Base-by-base conservation (phyloP, 768 basidiomycete genomes). In the Cystobasidium ongulense region DNA sequence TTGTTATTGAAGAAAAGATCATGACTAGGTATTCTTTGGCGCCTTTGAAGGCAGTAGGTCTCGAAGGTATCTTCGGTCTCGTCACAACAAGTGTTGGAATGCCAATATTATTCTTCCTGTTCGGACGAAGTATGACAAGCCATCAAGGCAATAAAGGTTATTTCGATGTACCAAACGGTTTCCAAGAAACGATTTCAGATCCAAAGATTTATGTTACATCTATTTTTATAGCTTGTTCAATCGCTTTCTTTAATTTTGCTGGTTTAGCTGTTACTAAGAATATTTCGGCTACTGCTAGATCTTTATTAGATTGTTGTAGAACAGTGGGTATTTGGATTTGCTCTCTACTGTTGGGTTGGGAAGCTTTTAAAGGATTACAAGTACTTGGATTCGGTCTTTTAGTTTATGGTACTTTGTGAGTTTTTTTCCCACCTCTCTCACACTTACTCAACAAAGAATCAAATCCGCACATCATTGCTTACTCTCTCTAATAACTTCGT, bases 1-100 rank as follows among this genome's bases (percentile, higher is more conserved):
- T 94, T 80, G 94, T 97, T 54, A 85, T 96, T 18, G 96, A 98
- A 85, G 95, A 97, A 83, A 94, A 90, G 84, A 93, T 98, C 77
- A 88, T 98, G 89, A 84, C 87, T 79, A 86, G 86, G 62, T 94
- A 95, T 83, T 84, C 87, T 38, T 89, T 97, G 46, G 86, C 88
- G 57, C 95, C 96, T 17, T 85, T 98, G 81, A 79, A 81, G 39
- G 94, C 95, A 13, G 96, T 98, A 75, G 93, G 94, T 27, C 90
- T 86, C 75, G 96, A 99, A 82, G 96, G 96, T 52, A 84, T 94
- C 74, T 98, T 95, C 79, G 96, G 96, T 72, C 83, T 88, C 23
- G 76, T 90, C 77, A 89, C 90, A 33, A 88, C 96, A 78, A 78
- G 93, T 46, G 76, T 91, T 52, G 85, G 88, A 76, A 85, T 96